These are phyloP conservation scores for Turnera subulata DNA, from an alignment of 345 rosid genomes.

Conservation along the genomic window DNA sequence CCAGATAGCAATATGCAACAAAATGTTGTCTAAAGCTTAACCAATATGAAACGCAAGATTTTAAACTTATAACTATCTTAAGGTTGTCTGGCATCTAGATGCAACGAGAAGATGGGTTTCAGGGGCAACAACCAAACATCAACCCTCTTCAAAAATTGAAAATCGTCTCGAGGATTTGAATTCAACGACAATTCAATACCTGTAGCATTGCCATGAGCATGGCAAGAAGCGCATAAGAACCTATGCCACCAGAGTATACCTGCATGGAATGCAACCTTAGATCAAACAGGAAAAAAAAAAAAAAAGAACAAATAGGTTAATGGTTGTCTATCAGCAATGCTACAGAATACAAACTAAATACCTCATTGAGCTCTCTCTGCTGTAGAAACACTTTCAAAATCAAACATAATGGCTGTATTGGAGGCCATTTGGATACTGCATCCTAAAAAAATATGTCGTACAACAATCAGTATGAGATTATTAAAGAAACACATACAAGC, in stretches of 20 bases:
- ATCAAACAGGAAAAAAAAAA: conserved; percentile 17
- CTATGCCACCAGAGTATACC: conserved; percentile 92
- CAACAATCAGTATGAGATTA: not conserved
- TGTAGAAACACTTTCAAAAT: conserved; percentile 90
- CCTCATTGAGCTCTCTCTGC: conserved; percentile 96
- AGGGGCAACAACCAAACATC: not conserved
- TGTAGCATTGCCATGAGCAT: conserved; percentile 84
- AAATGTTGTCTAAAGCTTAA: not conserved
- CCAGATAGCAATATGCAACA: not conserved
- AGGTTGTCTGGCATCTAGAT: no score
- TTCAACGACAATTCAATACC: conserved; percentile 34
- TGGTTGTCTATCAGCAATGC: not conserved
- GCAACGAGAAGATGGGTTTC: not conserved
- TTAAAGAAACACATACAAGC: not conserved
- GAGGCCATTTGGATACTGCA: conserved; percentile 66
- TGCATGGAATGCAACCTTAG: conserved; percentile 32
- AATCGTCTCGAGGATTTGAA: not conserved
- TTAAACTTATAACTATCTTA: not conserved
- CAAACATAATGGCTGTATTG: conserved; percentile 71
- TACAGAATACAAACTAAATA: conserved; percentile 19
- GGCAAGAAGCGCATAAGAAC: conserved; percentile 87
- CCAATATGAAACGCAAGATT: not conserved
- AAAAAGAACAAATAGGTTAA: no score
- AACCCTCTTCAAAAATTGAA: not conserved
- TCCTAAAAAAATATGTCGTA: conserved; percentile 39